Conservation (phyloP, 345 rosid species). For the Passiflora organensis region DNA sequence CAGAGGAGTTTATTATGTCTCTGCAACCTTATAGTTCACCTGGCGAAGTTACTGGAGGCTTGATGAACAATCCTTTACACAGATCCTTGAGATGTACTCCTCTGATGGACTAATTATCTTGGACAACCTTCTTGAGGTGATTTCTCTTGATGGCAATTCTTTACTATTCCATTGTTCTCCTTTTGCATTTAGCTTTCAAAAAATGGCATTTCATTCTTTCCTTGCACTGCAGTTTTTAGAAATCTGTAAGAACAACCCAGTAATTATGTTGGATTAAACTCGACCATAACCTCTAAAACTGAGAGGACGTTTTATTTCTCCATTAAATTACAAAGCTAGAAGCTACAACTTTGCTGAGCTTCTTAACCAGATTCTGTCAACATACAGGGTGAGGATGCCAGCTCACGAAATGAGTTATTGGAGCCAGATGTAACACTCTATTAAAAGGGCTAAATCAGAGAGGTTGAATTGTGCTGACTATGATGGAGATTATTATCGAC, state of each 20-base stretch:
- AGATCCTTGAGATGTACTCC: slow-evolving; percentile 59
- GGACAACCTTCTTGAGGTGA: slow-evolving; percentile 66
- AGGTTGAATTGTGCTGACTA: slow-evolving; percentile 58
- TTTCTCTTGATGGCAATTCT: not conserved
- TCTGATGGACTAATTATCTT: slow-evolving; percentile 67
- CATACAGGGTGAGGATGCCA: slow-evolving; percentile 57
- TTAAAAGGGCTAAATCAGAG: slow-evolving; percentile 65
- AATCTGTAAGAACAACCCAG: too few relatives aligned
- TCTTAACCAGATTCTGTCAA: too few relatives aligned
- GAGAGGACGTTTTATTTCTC: too few relatives aligned
- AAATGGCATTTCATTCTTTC: too few relatives aligned
- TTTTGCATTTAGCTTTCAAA: too few relatives aligned
- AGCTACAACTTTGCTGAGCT: not conserved
- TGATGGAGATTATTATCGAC: slow-evolving; percentile 62
- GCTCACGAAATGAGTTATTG: slow-evolving; percentile 40
- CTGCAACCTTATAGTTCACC: slow-evolving; percentile 41
- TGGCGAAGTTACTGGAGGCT: slow-evolving; percentile 71
- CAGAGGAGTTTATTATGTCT: slow-evolving; percentile 17
- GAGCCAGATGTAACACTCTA: slow-evolving; percentile 62
- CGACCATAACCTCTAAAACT: too few relatives aligned
- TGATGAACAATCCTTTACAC: slow-evolving; percentile 61
- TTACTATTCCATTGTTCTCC: not conserved
- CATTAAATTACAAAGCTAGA: too few relatives aligned
- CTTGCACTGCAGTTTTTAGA: too few relatives aligned
- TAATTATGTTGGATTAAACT: too few relatives aligned